Conservation (phyloP, 495 filamentous ascomycete genomes). For the Penicillium robsamsonii region DNA sequence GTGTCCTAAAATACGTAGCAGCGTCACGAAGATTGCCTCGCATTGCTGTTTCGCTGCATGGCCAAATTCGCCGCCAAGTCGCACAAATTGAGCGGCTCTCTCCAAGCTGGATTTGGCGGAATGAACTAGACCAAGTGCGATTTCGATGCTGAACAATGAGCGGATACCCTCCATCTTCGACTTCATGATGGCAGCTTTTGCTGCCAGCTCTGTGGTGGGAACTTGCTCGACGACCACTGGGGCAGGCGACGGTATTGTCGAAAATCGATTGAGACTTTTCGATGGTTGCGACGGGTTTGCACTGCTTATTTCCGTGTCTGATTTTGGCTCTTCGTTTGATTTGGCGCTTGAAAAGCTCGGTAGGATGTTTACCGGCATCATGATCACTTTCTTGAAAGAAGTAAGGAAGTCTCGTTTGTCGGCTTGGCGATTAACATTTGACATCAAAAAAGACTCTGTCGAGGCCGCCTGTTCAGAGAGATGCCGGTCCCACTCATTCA, state of each 20-base stretch:
- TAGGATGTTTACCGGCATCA: constrained; percentile 93
- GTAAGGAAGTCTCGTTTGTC: constrained; percentile 95
- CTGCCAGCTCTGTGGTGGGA: constrained; percentile 87
- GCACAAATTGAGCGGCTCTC: constrained; percentile 76
- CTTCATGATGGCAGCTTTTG: constrained; percentile 96
- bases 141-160: constrained; percentile 92
- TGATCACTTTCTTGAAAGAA: constrained; percentile 97
- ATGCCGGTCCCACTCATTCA: constrained; percentile 85
- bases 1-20: constrained; percentile 79
- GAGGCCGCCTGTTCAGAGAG: constrained; percentile 87
- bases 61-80: constrained; percentile 72
- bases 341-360: constrained; percentile 61
- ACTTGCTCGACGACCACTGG: constrained; percentile 58
- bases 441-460: constrained; percentile 92
- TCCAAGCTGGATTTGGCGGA: constrained; percentile 87
- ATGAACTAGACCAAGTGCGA: constrained; percentile 86
- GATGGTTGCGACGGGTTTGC: constrained; percentile 33
- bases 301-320: constrained; percentile 33
- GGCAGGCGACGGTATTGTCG: constrained; percentile 46
- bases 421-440: constrained; percentile 86
- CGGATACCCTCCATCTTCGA: constrained; percentile 88
- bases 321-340: constrained; percentile 34
- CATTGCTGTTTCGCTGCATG: constrained; percentile 88
- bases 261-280: constrained; percentile 52
- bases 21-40: constrained; percentile 78